Evolutionary conservation across 1,284 basidiomycete genomes (phyloP).

Genomic region (Melampsora larici-populina): DNA sequence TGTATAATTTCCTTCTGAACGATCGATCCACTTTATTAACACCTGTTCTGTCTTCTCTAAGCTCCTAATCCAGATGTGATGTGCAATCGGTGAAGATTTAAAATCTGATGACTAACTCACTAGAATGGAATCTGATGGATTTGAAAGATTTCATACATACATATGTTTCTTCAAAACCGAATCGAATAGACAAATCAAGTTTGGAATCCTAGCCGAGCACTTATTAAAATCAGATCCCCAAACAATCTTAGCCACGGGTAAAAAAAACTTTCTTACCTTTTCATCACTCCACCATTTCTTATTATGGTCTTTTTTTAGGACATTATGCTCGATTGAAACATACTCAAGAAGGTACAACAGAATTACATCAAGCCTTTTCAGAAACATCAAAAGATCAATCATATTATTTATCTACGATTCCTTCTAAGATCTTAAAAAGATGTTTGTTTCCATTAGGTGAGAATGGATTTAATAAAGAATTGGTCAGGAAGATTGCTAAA

Average conservation of each 20-base stretch:
- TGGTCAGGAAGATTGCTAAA: slow-evolving; percentile 74
- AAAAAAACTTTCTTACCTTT: too few relatives aligned
- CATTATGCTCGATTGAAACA: slow-evolving; percentile 72
- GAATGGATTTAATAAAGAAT: slow-evolving; percentile 60
- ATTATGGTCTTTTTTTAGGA: slow-evolving; percentile 58
- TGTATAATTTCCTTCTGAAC: background rate
- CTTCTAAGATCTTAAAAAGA: slow-evolving; percentile 63
- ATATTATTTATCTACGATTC: slow-evolving; percentile 81
- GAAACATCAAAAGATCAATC: slow-evolving; percentile 83
- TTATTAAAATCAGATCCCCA: slow-evolving; percentile 56
- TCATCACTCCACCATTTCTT: slow-evolving; percentile 22
- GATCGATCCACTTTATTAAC: too few relatives aligned
- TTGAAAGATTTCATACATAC: background rate
- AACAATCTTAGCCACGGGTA: slow-evolving; percentile 75
- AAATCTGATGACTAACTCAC: background rate
- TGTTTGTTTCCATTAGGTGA: slow-evolving; percentile 75
- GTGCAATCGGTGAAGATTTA: slow-evolving; percentile 70
- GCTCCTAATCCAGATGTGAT: slow-evolving; percentile 89
- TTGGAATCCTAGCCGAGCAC: slow-evolving; percentile 74
- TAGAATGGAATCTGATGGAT: too few relatives aligned
- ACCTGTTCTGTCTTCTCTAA: too few relatives aligned
- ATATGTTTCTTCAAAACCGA: too few relatives aligned
- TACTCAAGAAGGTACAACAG: slow-evolving; percentile 39
- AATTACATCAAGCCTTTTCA: slow-evolving; percentile 62
- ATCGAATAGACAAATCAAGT: slow-evolving; percentile 83